These are phyloP conservation scores for Pyrenophora graminea DNA, from an alignment of 2,329 filamentous ascomycete species.

Conservation along the genomic window DNA sequence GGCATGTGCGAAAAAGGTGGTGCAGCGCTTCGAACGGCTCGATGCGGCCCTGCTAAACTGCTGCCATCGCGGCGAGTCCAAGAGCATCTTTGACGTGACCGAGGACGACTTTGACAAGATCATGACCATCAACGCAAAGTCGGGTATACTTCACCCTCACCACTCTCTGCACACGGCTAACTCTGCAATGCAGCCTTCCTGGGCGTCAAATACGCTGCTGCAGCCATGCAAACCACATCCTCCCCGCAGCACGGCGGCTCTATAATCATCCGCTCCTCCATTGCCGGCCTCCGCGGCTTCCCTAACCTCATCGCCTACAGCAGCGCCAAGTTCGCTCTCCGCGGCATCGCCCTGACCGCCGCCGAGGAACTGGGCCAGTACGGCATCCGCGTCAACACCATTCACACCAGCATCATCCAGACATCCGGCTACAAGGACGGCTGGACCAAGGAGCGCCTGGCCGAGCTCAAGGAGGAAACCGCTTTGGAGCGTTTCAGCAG, in stretches of 20 bases:
- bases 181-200: slow-evolving; percentile 37
- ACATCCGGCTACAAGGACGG: slow-evolving; percentile 43
- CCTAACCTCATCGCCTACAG: slow-evolving; percentile 46
- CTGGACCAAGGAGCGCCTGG: slow-evolving; percentile 43
- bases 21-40: slow-evolving; percentile 34
- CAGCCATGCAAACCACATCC: slow-evolving; percentile 36
- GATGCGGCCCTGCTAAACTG: slow-evolving; percentile 38
- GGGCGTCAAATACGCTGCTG: slow-evolving; percentile 44
- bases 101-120: slow-evolving; percentile 44
- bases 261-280: slow-evolving; percentile 48
- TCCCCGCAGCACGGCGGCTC: slow-evolving; percentile 36
- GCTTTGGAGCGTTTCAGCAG: slow-evolving; percentile 44
- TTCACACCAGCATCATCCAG: slow-evolving; percentile 48
- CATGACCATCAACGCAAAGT: slow-evolving; percentile 46
- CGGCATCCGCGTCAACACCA: slow-evolving; percentile 49
- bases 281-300: slow-evolving; percentile 46
- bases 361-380: slow-evolving; percentile 45
- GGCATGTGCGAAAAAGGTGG: slow-evolving; percentile 25
- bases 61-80: slow-evolving; percentile 30
- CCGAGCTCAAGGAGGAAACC: slow-evolving; percentile 39
- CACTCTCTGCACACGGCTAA: slow-evolving; percentile 4
- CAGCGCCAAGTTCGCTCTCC: slow-evolving; percentile 45
- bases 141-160: slow-evolving; percentile 29
- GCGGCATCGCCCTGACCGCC: slow-evolving; percentile 47
- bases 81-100: slow-evolving; percentile 44